Base-by-base conservation (phyloP, 2,329 filamentous ascomycete species). In the Coniochaeta sp. region DNA sequence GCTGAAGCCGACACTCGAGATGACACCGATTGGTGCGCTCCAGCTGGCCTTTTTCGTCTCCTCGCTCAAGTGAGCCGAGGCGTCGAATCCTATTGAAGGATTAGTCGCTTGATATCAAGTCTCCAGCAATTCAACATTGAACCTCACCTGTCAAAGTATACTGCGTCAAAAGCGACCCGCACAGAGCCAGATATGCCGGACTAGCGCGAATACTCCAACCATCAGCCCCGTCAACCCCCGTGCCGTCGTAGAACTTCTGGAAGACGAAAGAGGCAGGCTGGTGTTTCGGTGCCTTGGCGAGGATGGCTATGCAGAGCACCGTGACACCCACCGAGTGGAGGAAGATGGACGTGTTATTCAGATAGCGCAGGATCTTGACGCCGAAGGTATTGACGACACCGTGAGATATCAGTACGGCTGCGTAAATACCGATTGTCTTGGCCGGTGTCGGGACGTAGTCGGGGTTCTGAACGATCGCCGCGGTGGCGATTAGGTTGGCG, bases 331-430 rank as follows among this genome's bases (percentile, higher is more conserved):
- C 64, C 14, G 74, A 78, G 58, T 82, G 79, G 33, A 82, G 65
- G 3, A 76, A 52, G 54, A 83, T 81, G 26, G 76, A 79, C 1
- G 70, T 64, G 58, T 81, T 82, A 64, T 82, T 83, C 26, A 83
- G 65, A 58, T 80, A 76, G 32, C 73, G 70, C 16, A 83, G 68
- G n/a, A 75, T 65, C 52, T 71, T 72, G 1, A 82, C 78, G 46
- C 78, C 79, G 56, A 83, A 81, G 0, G 75, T 78, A 61, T 83
- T 83, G 58, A 81, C 67, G 2, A 79, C 59, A n/a, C 69, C 78
- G 57, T 82, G 78, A 4, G 74, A 77, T 30, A 77, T 55, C 4
- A 83, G 70, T 4, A 82, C 66, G 6, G 78, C 79, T 6, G 77
- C 78, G 56, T 82, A 81, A 53, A 83, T 82, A n/a, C 77, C 79